Conservation (phyloP, 2,329 filamentous ascomycete species). For the Tolypocladium tropicale region DNA sequence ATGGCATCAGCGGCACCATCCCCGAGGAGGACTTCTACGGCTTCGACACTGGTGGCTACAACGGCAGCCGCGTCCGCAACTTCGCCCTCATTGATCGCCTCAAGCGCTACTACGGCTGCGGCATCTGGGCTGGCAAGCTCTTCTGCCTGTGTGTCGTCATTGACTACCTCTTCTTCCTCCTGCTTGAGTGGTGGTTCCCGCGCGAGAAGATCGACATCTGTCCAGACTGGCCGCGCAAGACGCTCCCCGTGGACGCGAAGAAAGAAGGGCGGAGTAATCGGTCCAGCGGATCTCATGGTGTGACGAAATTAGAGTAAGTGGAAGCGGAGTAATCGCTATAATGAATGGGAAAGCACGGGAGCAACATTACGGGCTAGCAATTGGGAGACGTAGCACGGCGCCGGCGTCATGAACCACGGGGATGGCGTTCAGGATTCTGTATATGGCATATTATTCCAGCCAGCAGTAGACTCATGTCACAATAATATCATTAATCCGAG, state of each 20-base stretch:
- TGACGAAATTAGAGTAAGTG: conserved; percentile 13
- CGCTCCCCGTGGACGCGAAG: conserved; percentile 20
- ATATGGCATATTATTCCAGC: neutral
- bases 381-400: neutral
- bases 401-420: too few relatives aligned
- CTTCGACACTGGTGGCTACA: conserved; percentile 60
- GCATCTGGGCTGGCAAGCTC: conserved; percentile 95
- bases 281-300: conserved; percentile 21
- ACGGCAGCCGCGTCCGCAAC: conserved; percentile 64
- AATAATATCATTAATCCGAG: neutral
- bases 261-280: conserved; percentile 18
- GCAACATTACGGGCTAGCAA: neutral
- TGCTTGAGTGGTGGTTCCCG: conserved; percentile 81
- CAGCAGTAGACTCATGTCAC: neutral
- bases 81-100: conserved; percentile 90
- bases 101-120: conserved; percentile 95
- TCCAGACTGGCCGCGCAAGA: conserved; percentile 83
- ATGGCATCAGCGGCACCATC: conserved; percentile 81
- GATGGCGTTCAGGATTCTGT: neutral
- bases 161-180: conserved; percentile 83
- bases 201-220: conserved; percentile 80
- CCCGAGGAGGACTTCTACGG: conserved; percentile 84
- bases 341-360: neutral
- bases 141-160: conserved; percentile 93
- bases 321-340: neutral